phyloP scores from a whole-genome alignment of 2,329 filamentous ascomycete genomes.

The Colletotrichum gloeosporioides region DNA sequence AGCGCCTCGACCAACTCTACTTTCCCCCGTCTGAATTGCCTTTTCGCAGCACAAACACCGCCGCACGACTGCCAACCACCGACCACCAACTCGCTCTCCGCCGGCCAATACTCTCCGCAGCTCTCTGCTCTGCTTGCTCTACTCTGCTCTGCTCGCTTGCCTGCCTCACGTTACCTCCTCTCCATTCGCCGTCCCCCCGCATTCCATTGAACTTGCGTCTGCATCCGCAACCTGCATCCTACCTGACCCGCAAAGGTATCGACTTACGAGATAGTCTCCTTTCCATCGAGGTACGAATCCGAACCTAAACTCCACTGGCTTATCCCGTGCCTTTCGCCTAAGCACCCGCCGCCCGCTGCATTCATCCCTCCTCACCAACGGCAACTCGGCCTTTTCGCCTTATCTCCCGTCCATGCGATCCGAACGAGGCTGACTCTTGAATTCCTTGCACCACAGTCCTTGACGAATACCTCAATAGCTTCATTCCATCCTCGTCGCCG shows the following conservation, averaged over 20 bases:
- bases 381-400: constrained; percentile 6
- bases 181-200: constrained; percentile 1
- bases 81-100: not conserved
- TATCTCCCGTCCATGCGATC: constrained; percentile 12
- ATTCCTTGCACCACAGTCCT: not conserved
- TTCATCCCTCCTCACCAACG: constrained; percentile 8
- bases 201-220: not conserved
- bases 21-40: not conserved
- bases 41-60: not conserved
- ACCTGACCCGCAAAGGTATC: not conserved
- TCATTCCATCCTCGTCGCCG: constrained; percentile 1
- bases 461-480: constrained; percentile 11
- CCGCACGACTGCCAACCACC: not conserved
- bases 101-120: not conserved
- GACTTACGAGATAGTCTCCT: not conserved
- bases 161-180: not conserved
- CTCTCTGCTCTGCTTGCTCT: not conserved
- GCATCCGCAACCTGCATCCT: not conserved
- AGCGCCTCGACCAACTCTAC: not conserved
- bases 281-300: constrained; percentile 11
- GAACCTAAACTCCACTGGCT: constrained; percentile 3
- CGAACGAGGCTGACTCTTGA: constrained; percentile 12
- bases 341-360: constrained; percentile 4
- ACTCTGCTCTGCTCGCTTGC: not conserved
- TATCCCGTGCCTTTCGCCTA: constrained; percentile 13